A percentile compares a stretch with the other conserved stretches of the same genome.
Evolutionary conservation across 805 yeast species (phyloP).

Genomic region (Grigorovia yakushimaensis): DNA sequence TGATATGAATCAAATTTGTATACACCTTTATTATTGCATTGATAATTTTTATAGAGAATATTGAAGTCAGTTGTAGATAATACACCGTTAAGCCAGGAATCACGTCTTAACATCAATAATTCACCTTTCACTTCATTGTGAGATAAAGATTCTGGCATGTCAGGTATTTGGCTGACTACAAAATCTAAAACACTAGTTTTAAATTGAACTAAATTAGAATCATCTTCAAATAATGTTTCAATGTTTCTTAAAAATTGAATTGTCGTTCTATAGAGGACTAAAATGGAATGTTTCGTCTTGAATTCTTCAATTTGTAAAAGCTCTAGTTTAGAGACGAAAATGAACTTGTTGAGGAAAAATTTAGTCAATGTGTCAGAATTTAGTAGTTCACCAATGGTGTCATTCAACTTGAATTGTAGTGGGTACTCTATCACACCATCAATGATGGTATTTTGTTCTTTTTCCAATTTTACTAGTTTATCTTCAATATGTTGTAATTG

Average conservation of each 20-base stretch:
- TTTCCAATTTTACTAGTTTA: constrained; percentile 4
- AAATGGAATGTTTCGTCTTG: constrained; percentile 4
- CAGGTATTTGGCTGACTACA: constrained; percentile 6
- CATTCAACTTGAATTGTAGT: constrained; percentile 6
- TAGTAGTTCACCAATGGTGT: constrained; percentile 10
- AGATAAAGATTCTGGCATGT: constrained; percentile 3
- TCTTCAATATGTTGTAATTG: constrained; percentile 12
- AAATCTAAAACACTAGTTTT: constrained; percentile 14
- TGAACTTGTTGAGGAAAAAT: constrained; percentile 15
- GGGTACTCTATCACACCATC: constrained; percentile 19
- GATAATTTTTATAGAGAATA: constrained; percentile 9
- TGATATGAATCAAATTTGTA: constrained; percentile 9
- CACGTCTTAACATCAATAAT: constrained; percentile 31
- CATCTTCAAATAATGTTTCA: constrained; percentile 6
- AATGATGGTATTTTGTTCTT: constrained; percentile 3
- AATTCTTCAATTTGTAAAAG: constrained; percentile 9
- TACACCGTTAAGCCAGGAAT: constrained; percentile 29
- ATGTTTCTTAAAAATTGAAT: constrained; percentile 12
- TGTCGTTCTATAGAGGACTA: constrained; percentile 10
- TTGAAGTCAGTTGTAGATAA: constrained; percentile 8
- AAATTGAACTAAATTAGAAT: constrained; percentile 14
- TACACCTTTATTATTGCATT: not conserved
- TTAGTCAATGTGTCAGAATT: constrained; percentile 11
- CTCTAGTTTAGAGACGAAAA: constrained; percentile 17
- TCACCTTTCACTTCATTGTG: constrained; percentile 32